Evolutionary conservation across 495 filamentous ascomycete genomes (phyloP).

Genomic region (Lepraria neglecta): DNA sequence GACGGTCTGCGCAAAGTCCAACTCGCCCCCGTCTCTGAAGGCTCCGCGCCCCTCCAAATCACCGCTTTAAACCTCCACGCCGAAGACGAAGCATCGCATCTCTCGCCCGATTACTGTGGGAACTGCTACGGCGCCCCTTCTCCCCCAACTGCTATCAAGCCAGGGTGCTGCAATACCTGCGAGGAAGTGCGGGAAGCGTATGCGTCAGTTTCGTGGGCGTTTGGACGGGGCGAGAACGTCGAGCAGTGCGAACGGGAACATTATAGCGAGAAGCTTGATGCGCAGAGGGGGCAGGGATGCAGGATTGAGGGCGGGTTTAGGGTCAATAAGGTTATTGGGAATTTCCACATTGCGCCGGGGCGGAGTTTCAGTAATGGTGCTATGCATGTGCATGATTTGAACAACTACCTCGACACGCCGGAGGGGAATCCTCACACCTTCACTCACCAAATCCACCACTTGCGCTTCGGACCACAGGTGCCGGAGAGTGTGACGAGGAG

Average conservation of each 20-base stretch:
- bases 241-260: conserved; percentile 95
- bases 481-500: conserved; percentile 60
- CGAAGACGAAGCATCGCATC: conserved; percentile 66
- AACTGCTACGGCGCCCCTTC: conserved; percentile 80
- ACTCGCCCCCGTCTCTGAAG: conserved; percentile 62
- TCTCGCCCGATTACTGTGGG: conserved; percentile 90
- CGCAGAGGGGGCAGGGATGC: conserved; percentile 85
- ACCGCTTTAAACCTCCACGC: conserved; percentile 66
- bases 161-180: conserved; percentile 92
- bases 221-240: conserved; percentile 83
- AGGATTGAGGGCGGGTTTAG: conserved; percentile 87
- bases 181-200: conserved; percentile 95
- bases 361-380: conserved; percentile 89
- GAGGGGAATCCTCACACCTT: conserved; percentile 69
- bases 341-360: conserved; percentile 97
- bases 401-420: conserved; percentile 75
- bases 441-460: conserved; percentile 79
- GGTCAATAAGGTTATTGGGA: conserved; percentile 97
- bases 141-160: conserved; percentile 60
- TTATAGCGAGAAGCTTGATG: conserved; percentile 78
- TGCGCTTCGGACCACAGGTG: conserved; percentile 90
- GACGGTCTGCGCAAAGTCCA: conserved; percentile 89
- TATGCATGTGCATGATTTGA: conserved; percentile 94
- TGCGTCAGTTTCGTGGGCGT: conserved; percentile 80
- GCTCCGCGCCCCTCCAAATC: conserved; percentile 69